phyloP scores from a whole-genome alignment of 2,329 filamentous ascomycete genomes.

The Pestalotiopsis sp. region DNA sequence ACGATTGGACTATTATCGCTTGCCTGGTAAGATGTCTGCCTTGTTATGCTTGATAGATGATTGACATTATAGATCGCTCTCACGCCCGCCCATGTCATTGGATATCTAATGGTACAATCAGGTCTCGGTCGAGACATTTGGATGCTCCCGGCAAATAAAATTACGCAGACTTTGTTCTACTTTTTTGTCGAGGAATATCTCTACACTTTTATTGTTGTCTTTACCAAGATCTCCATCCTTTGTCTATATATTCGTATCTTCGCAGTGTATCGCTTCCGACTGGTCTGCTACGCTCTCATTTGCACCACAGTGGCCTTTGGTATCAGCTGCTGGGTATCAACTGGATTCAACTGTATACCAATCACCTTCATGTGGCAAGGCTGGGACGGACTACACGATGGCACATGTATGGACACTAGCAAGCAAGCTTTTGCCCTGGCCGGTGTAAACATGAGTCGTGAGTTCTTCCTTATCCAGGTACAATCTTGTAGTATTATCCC shows the following conservation, averaged over 20 bases:
- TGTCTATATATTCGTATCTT: slow-evolving; percentile 47
- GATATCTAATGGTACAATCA: not conserved
- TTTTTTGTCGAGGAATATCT: slow-evolving; percentile 39
- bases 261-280: slow-evolving; percentile 29
- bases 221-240: slow-evolving; percentile 43
- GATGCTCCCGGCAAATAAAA: slow-evolving; percentile 27
- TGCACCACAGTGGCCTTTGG: slow-evolving; percentile 33
- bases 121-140: slow-evolving; percentile 37
- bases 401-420: slow-evolving; percentile 43
- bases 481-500: not conserved
- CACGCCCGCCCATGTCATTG: slow-evolving; percentile 1
- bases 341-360: slow-evolving; percentile 39
- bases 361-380: slow-evolving; percentile 41
- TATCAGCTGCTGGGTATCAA: slow-evolving; percentile 20
- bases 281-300: slow-evolving; percentile 31
- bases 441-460: slow-evolving; percentile 39
- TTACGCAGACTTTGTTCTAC: slow-evolving; percentile 27
- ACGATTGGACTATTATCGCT: slow-evolving; percentile 4
- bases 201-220: slow-evolving; percentile 40
- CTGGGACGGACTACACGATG: slow-evolving; percentile 42
- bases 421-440: slow-evolving; percentile 44
- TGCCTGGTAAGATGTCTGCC: not conserved
- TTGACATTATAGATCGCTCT: not conserved
- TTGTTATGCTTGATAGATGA: not conserved
- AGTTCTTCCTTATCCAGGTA: not conserved